phyloP scores from a whole-genome alignment of 441 rosid genomes.

The Melastoma candidum region DNA sequence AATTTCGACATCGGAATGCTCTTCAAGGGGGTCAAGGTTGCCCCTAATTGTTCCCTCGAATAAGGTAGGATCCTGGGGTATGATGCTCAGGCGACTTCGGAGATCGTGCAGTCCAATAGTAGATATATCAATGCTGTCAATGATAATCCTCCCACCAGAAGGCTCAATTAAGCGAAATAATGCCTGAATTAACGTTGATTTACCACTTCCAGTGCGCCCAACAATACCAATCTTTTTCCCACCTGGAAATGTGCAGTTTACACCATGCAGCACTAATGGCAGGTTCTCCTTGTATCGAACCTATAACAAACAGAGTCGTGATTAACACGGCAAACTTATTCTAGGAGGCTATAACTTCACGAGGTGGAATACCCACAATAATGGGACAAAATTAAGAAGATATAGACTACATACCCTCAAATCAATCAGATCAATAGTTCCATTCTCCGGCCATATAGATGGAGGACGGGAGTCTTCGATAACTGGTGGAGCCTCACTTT shows the following conservation, averaged over 20 bases:
- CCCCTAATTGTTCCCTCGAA: conserved; percentile 93
- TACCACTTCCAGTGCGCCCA: conserved; percentile 98
- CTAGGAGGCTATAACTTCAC: background rate
- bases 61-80: conserved; percentile 97
- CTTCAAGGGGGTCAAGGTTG: conserved; percentile 97
- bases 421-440: conserved; percentile 70
- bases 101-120: conserved; percentile 95
- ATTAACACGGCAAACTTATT: background rate
- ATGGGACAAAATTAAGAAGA: no score
- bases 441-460: conserved; percentile 79
- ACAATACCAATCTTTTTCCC: conserved; percentile 97
- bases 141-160: conserved; percentile 61
- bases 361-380: background rate
- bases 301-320: conserved; percentile 19
- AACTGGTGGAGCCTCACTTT: conserved; percentile 61
- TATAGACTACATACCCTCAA: conserved; percentile 48
- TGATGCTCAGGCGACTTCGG: conserved; percentile 87
- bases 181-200: conserved; percentile 97
- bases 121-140: conserved; percentile 91
- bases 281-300: conserved; percentile 95
- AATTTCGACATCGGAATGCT: conserved; percentile 78
- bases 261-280: conserved; percentile 88
- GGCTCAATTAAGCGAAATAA: conserved; percentile 95
- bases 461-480: conserved; percentile 65
- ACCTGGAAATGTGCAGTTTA: conserved; percentile 83